Conservation (phyloP, 2,329 filamentous ascomycete species). For the Paraphoma chrysanthemicola region DNA sequence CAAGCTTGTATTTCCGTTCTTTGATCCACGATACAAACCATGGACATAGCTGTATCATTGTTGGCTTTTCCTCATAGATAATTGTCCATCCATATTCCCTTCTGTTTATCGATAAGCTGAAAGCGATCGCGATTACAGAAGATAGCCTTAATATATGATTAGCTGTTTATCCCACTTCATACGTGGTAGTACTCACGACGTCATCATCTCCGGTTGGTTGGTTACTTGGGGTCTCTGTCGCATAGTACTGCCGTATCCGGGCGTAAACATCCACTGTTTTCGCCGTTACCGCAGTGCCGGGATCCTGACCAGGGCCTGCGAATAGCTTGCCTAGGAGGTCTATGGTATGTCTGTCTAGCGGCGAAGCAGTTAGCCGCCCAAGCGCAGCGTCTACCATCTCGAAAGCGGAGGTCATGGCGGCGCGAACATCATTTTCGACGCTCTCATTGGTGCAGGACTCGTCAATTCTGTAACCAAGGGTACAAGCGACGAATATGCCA, state of each 20-base stretch:
- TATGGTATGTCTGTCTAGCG: not conserved
- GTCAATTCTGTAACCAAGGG: conserved; percentile 8
- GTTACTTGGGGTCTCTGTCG: not conserved
- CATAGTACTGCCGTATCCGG: conserved; percentile 1
- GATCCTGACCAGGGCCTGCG: conserved; percentile 2
- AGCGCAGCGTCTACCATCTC: conserved; percentile 12
- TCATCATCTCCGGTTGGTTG: not conserved
- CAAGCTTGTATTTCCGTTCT: conserved; percentile 7
- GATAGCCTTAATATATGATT: conserved; percentile 1
- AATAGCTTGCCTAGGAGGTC: conserved; percentile 9
- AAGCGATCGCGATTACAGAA: conserved; percentile 12
- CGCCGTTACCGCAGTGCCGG: not conserved
- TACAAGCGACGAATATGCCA: too few species aligned
- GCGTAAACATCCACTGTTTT: not conserved
- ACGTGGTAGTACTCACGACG: conserved; percentile 4
- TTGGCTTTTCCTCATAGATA: not conserved
- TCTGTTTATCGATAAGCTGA: not conserved
- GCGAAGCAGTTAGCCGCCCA: not conserved
- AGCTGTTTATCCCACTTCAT: not conserved
- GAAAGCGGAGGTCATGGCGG: conserved; percentile 11
- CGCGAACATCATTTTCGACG: conserved; percentile 6
- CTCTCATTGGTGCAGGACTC: conserved; percentile 9
- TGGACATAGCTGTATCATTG: conserved; percentile 18
- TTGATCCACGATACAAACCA: conserved; percentile 23
- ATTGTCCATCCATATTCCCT: conserved; percentile 2